A percentile compares a stretch with the other conserved stretches of the same genome.
Evolutionary conservation across 2,329 filamentous ascomycete species (phyloP).

Genomic region (Tothia fuscella): DNA sequence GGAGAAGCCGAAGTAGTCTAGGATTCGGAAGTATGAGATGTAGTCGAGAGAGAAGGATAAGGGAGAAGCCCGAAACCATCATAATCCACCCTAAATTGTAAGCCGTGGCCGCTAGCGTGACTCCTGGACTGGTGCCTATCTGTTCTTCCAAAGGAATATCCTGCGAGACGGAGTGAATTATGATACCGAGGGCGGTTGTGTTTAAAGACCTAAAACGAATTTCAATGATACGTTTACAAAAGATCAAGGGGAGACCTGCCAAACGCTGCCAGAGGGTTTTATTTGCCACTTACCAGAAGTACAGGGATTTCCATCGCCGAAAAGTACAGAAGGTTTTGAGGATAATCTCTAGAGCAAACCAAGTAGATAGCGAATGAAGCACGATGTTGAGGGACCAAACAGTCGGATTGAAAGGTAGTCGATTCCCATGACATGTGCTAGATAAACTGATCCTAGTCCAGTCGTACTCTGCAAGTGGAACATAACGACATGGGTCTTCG

Average conservation of each 20-base stretch:
- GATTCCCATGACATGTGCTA: background rate
- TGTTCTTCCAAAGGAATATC: background rate
- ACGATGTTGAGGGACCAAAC: background rate
- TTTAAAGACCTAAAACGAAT: background rate
- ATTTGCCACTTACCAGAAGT: conserved; percentile 37
- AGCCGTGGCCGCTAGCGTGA: conserved; percentile 24
- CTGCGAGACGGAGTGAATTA: background rate
- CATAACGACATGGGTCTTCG: conserved; percentile 5
- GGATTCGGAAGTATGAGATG: conserved; percentile 46
- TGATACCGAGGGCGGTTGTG: background rate
- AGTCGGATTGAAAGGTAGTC: background rate
- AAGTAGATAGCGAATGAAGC: conserved; percentile 19
- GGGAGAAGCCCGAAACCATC: conserved; percentile 50
- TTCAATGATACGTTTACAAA: background rate
- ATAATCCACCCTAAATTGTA: conserved; percentile 44
- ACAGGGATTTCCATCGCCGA: conserved; percentile 33
- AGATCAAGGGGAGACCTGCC: background rate
- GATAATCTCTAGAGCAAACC: conserved; percentile 34
- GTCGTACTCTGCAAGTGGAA: background rate
- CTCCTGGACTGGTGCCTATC: background rate
- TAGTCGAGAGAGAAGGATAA: conserved; percentile 51
- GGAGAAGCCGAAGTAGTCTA: conserved; percentile 35
- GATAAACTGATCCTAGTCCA: background rate
- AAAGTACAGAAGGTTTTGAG: conserved; percentile 36
- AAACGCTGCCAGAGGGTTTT: no score